phyloP scores from a whole-genome alignment of 2,329 filamentous ascomycete genomes.

The Tolypocladium album region DNA sequence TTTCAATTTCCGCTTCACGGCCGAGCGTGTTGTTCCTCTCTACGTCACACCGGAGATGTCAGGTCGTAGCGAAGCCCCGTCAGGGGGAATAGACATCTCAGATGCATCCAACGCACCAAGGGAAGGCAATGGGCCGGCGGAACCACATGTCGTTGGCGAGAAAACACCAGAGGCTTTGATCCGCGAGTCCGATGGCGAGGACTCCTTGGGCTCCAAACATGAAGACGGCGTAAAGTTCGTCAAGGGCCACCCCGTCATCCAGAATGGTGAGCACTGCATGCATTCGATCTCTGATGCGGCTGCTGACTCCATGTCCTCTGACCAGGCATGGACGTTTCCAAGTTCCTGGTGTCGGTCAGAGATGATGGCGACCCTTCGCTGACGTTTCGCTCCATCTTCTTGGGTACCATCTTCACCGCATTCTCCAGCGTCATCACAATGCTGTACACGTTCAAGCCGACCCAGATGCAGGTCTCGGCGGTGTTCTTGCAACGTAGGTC shows the following conservation, averaged over 20 bases:
- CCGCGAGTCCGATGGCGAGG: background rate
- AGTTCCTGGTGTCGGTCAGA: slow-evolving; percentile 8
- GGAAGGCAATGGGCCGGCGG: background rate
- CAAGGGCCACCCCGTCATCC: background rate
- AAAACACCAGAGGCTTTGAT: background rate
- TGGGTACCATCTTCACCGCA: slow-evolving; percentile 9
- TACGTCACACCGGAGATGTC: background rate
- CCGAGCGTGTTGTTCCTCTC: too few relatives aligned
- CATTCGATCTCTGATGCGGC: background rate
- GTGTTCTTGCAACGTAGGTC: slow-evolving; percentile 7
- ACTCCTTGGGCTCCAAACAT: background rate
- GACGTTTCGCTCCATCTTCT: slow-evolving; percentile 9
- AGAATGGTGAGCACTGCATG: background rate
- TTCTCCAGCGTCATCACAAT: slow-evolving; percentile 12
- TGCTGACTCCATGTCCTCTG: background rate
- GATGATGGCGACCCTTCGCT: slow-evolving; percentile 10
- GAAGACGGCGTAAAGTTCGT: background rate
- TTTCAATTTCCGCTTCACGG: too few relatives aligned
- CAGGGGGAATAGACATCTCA: background rate
- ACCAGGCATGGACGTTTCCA: slow-evolving; percentile 8
- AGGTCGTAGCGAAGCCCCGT: background rate
- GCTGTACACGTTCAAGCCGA: slow-evolving; percentile 9
- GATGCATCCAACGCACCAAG: background rate
- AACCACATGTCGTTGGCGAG: background rate
- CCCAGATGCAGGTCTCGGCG: slow-evolving; percentile 7